A percentile compares a stretch with the other conserved stretches of the same genome.
Conservation (phyloP, 139 green algal species). For the Klebsormidium nitens region DNA sequence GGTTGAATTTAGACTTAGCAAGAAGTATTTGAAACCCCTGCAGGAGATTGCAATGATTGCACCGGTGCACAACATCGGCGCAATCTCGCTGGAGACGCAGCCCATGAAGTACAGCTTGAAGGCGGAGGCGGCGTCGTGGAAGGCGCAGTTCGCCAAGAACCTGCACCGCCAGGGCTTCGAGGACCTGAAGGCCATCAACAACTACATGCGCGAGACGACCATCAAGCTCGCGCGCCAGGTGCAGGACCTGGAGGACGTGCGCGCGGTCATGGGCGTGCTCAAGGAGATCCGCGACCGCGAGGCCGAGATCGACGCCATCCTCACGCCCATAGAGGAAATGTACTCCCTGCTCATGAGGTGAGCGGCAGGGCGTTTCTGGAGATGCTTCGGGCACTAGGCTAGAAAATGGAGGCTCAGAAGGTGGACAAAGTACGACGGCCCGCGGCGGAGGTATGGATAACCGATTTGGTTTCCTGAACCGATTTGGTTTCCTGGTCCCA, state of each 20-base stretch:
- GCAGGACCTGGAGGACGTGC: conserved; percentile 79
- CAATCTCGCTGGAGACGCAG: conserved; percentile 71
- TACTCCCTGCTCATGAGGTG: conserved; percentile 79
- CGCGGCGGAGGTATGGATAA: too few relatives aligned
- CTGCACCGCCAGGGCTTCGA: conserved; percentile 76
- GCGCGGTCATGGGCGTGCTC: conserved; percentile 70
- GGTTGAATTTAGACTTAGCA: too few relatives aligned
- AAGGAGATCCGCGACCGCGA: conserved; percentile 83
- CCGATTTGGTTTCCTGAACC: too few relatives aligned
- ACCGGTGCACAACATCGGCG: conserved; percentile 76
- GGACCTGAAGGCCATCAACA: conserved; percentile 75
- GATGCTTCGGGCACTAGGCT: too few relatives aligned
- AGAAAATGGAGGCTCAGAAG: too few relatives aligned
- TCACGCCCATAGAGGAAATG: conserved; percentile 89
- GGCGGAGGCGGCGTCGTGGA: conserved; percentile 79
- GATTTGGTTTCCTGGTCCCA: too few relatives aligned
- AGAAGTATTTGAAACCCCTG: too few relatives aligned
- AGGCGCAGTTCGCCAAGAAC: conserved; percentile 86
- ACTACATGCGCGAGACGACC: conserved; percentile 80
- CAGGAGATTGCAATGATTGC: conserved; percentile 60
- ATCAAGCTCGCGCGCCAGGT: conserved; percentile 74
- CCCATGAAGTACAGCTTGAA: conserved; percentile 80
- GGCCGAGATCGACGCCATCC: conserved; percentile 73
- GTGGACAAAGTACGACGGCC: too few relatives aligned
- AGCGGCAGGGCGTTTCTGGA: too few relatives aligned